Evolutionary conservation across 2,329 filamentous ascomycete genomes (phyloP).

Genomic region (Knoxdaviesia capensis): DNA sequence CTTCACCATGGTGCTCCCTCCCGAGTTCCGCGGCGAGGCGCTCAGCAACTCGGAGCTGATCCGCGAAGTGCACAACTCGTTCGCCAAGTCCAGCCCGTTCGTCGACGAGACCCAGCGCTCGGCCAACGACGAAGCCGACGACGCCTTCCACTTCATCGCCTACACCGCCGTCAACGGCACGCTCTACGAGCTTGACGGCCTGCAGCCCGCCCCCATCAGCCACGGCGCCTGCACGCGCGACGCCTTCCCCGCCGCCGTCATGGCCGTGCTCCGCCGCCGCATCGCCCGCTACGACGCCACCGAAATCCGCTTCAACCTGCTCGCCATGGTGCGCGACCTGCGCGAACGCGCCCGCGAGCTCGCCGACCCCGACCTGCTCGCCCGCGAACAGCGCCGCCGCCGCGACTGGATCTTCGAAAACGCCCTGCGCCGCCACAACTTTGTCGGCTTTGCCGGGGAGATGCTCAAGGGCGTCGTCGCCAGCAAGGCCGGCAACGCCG

Average conservation of each 20-base stretch:
- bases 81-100: conserved; percentile 76
- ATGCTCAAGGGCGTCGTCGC: conserved; percentile 71
- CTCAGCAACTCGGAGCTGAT: conserved; percentile 46
- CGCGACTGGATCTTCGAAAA: conserved; percentile 90
- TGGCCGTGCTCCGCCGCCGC: conserved; percentile 67
- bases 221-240: conserved; percentile 57
- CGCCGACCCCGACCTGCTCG: conserved; percentile 61
- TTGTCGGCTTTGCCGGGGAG: conserved; percentile 87
- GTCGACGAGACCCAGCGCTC: conserved; percentile 69
- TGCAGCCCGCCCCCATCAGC: conserved; percentile 80
- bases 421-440: conserved; percentile 77
- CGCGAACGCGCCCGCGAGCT: conserved; percentile 58
- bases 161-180: conserved; percentile 65
- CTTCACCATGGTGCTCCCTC: conserved; percentile 68
- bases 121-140: conserved; percentile 46
- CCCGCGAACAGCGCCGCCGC: conserved; percentile 66
- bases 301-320: conserved; percentile 89
- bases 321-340: conserved; percentile 79
- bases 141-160: conserved; percentile 94
- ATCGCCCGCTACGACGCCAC: conserved; percentile 66
- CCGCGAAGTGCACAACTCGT: conserved; percentile 71
- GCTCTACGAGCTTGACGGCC: conserved; percentile 86
- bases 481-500: conserved; percentile 45
- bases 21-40: conserved; percentile 44
- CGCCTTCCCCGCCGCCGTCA: conserved; percentile 61